Evolutionary conservation across 2,329 filamentous ascomycete genomes (phyloP), one percentile per base, ranked within the genome.

Genomic region (Penicillium concentricum): DNA sequence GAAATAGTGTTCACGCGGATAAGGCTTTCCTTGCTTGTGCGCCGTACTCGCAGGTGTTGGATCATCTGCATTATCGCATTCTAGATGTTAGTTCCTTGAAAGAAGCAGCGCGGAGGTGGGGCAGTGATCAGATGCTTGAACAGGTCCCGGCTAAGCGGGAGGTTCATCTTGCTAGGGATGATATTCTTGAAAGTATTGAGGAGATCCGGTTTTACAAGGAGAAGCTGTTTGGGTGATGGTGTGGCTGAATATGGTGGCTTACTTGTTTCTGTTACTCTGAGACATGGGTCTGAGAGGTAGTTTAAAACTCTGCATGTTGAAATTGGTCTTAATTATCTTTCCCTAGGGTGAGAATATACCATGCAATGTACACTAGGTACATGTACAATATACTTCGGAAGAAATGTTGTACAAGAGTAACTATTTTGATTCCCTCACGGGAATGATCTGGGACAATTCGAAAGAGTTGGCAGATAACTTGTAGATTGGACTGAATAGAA

Each of bases 151-250:
- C 70, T 60, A 97, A 97, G 80, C 84, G 83, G 70, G 85, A 84
- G 37, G 78, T 87, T 50, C 94, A 99, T 77, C 85, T 93, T 74
- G 94, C 94, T 0, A 86, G 84, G 66, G 86, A 91, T 54, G 94
- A 99, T 74, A 96, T 99, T 56, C 74, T 97, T 59, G 94, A 99
- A 79, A 97, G 93, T 75, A 97, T 99, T 61, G 87, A 84, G 54
- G 94, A 99, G 79, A 93, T 93, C 53, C 85, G 79, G 67, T 97
- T 89, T 72, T 97, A 96, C 74, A 85, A 84, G 67, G 80, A 87
- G 58, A 78, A 78, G 18, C 83, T 96, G 54, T 95, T 95, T 72
- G 68, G 43, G 30, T 51, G 49, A 51, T 51, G 16, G 22, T 18
- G 38, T 44, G 47, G 47, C 35, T 32, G 49, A 18, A 18, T 26